Evolutionary conservation across 1,284 basidiomycete genomes (phyloP), one percentile per base, ranked within the genome.

Genomic region (Apiotrichum brassicae): DNA sequence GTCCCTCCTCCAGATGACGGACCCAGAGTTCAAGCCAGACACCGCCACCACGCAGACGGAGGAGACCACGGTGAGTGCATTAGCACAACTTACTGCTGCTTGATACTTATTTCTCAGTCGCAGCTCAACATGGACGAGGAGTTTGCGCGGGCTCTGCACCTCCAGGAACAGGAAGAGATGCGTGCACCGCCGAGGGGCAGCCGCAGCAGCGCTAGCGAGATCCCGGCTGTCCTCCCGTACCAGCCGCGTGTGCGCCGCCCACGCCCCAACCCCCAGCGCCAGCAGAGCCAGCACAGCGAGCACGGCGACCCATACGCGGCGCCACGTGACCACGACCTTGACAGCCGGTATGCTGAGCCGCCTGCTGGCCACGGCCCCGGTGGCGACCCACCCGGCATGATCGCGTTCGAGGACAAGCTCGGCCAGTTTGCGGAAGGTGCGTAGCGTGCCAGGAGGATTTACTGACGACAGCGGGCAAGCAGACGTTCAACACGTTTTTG

Each of bases 81-180:
- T 23, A 13, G 7, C 13, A 25, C 37, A 12, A 23, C 23, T 19
- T 7, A 16, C 20, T 22, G 20, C 14, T 11, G 13, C 23, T 46
- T 56, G 45, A 51, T 45, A 43, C 23, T 35, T 22, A 12, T 14
- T 32, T 33, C n/a, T 8, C 48, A 70, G 63, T 59, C 63, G 20
- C 71, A 73, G 57, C 56, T 69, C 32, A 68, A 70, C 46, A 57
- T 70, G 2, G 71, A 73, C 49, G 70, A 64, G n/a, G 60, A 69
- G 46, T 71, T 69, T 40, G 71, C 71, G 0, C 60, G 69, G 11
- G 66, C 69, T 0, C 56, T 73, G 11, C 62, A 64, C 23, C 43
- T 72, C 24, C 65, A 71, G 48, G 71, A 73, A 38, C 64, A 73
- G 48, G 58, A 71, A 30, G 58, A 52, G 18, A 36, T 39, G 7